Base-by-base conservation (phyloP, 257 asterid species). In the Przewalskia tangutica region DNA sequence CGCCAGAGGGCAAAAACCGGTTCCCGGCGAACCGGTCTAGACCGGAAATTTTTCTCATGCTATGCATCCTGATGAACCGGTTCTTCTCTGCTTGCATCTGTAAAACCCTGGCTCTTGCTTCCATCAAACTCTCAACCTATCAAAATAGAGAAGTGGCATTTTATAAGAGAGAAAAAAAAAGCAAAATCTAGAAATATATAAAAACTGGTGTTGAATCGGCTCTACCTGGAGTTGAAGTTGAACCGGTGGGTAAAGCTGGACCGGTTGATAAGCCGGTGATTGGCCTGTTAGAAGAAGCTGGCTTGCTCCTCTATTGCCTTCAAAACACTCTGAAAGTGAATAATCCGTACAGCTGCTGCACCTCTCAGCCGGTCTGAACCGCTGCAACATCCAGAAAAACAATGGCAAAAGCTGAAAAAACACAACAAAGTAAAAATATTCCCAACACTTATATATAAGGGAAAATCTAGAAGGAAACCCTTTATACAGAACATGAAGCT, bases 21-120 rank as follows among this genome's bases (percentile, higher is more conserved):
- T 23, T 73, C 4, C 42, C 60, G 20, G 10, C 0, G 7, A 73
- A 12, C 4, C 40, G 58, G 18, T 71, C 10, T 11, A 32, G 5
- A n/a, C 71, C 20, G 11, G 0, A 6, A 0, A 17, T 81, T 56
- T 53, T 81, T 50, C 80, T 38, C 17, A 77, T n/a, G 68, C 32
- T 64, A 84, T 75, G 88, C 70, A 82, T 85, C 56, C 62, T 50
- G 6, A 11, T 40, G 66, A 82, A 51, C 83, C 80, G 82, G 77
- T 40, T 60, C 58, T 50, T 46, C 6, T 68, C 81, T 38, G 42
- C 42, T 81, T 82, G 79, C 77, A 55, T 64, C 51, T 79, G 84
- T 34, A 70, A 32, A 82, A 80, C 4, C 66, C 46, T 27, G 40
- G 48, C 46, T 58, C 82, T 77, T 82, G 70, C 83, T 40, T 70